These are phyloP conservation scores for Lasiosphaeris hirsuta DNA, from an alignment of 495 filamentous ascomycete species.

Conservation along the genomic window DNA sequence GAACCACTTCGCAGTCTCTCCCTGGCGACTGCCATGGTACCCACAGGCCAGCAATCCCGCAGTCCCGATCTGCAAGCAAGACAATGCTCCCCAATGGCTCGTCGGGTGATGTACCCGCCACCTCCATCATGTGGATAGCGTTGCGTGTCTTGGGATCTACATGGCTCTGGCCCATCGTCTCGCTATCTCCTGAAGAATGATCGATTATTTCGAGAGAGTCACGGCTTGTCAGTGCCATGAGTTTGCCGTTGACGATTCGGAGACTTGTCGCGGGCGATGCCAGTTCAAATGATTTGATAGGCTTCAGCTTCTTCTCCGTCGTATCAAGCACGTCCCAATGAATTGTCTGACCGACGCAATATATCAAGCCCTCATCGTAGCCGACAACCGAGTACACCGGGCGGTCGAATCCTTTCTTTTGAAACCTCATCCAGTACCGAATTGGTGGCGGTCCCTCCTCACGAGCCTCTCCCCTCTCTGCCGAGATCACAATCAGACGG, in stretches of 20 bases:
- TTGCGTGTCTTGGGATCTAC: conserved; percentile 36
- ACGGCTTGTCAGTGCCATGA: conserved; percentile 40
- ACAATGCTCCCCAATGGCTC: conserved; percentile 29
- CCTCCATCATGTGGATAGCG: conserved; percentile 38
- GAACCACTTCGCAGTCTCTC: conserved; percentile 43
- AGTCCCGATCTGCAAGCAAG: conserved; percentile 45
- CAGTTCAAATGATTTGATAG: conserved; percentile 34
- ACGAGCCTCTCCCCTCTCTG: conserved; percentile 17
- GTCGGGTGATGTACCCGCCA: conserved; percentile 23
- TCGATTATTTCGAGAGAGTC: conserved; percentile 49
- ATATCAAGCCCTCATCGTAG: conserved; percentile 43
- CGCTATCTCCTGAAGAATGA: conserved; percentile 19
- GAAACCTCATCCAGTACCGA: conserved; percentile 43
- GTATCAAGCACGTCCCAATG: conserved; percentile 46
- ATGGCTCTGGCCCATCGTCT: conserved; percentile 28
- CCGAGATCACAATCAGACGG: conserved; percentile 44
- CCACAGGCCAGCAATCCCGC: conserved; percentile 52
- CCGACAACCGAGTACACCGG: conserved; percentile 43
- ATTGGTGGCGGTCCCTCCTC: conserved; percentile 24
- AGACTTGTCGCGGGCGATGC: conserved; percentile 44
- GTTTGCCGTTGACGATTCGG: conserved; percentile 34
- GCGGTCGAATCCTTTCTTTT: conserved; percentile 34
- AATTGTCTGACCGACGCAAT: conserved; percentile 39
- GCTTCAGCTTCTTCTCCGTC: conserved; percentile 41
- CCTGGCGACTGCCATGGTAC: conserved; percentile 36